A percentile compares a stretch with the other conserved stretches of the same genome.
phyloP scores from a whole-genome alignment of 148 eudicot species.

The Fagopyrum tataricum region DNA sequence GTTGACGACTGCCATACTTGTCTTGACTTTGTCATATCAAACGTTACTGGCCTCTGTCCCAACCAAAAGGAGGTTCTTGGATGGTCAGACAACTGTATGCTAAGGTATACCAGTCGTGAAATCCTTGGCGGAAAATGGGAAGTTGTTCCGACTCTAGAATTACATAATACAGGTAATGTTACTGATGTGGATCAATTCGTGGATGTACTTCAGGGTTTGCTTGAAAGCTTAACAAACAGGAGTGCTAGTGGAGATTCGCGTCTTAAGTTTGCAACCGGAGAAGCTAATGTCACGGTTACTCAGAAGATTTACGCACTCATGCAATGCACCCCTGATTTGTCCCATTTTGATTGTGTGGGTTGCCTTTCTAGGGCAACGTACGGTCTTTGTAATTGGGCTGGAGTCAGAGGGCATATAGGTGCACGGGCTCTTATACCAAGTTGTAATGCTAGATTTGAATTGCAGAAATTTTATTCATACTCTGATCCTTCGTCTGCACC shows the following conservation, averaged over 20 bases:
- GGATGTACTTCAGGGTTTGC: neutral
- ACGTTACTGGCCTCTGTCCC: too few species aligned
- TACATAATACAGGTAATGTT: neutral
- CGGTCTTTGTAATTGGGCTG: neutral
- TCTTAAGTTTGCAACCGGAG: conserved; percentile 24
- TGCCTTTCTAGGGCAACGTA: neutral
- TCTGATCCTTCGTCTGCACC: neutral
- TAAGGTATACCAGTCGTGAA: too few species aligned
- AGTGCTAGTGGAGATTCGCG: conserved; percentile 22
- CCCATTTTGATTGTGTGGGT: conserved; percentile 24
- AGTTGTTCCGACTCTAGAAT: too few species aligned
- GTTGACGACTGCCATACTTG: too few species aligned
- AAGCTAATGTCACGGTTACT: conserved; percentile 9
- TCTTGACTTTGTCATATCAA: too few species aligned
- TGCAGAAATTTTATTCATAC: neutral
- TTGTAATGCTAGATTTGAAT: conserved; percentile 1
- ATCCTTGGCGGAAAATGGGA: too few species aligned
- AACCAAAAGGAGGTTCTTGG: too few species aligned
- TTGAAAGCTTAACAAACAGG: neutral
- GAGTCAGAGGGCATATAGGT: neutral
- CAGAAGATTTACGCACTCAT: conserved; percentile 18
- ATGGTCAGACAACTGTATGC: too few species aligned
- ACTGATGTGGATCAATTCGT: conserved; percentile 5
- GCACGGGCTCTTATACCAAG: neutral
- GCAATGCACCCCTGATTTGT: conserved; percentile 25